These are phyloP conservation scores for Monosporascus sp. DNA, from an alignment of 2,329 filamentous ascomycete genomes.

Conservation along the genomic window DNA sequence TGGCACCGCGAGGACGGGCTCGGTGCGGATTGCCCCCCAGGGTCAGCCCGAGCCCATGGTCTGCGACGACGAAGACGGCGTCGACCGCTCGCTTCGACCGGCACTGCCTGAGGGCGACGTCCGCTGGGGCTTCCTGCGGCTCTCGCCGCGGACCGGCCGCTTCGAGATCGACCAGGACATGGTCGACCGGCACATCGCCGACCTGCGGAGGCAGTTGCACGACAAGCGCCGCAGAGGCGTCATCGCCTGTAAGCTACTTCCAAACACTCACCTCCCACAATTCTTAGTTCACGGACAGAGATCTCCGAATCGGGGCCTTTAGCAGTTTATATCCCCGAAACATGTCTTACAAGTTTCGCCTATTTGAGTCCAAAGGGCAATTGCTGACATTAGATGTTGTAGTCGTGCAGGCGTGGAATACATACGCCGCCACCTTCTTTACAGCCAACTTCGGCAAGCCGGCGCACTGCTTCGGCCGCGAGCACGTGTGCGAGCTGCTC, in stretches of 20 bases:
- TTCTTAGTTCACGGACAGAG: too few species aligned
- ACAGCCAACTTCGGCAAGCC: slow-evolving; percentile 40
- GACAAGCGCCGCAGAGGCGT: slow-evolving; percentile 16
- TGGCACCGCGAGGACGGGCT: slow-evolving; percentile 36
- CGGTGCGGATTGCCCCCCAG: slow-evolving; percentile 27
- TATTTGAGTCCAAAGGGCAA: too few species aligned
- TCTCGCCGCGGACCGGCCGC: slow-evolving; percentile 40
- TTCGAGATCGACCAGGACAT: slow-evolving; percentile 50
- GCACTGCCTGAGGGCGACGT: slow-evolving; percentile 47
- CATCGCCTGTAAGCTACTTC: too few species aligned
- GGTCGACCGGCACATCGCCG: slow-evolving; percentile 48
- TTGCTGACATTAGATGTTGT: too few species aligned
- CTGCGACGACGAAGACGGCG: neutral
- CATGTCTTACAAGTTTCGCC: too few species aligned
- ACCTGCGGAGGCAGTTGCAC: slow-evolving; percentile 49
- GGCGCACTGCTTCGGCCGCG: slow-evolving; percentile 38
- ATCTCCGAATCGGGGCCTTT: too few species aligned
- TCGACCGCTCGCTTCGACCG: neutral
- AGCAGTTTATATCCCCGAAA: too few species aligned
- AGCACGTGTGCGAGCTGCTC: slow-evolving; percentile 39
- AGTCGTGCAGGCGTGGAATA: slow-evolving; percentile 38
- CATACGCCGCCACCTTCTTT: slow-evolving; percentile 41
- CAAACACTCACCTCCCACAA: too few species aligned
- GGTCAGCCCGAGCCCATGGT: slow-evolving; percentile 12
- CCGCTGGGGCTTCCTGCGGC: slow-evolving; percentile 49